These are phyloP conservation scores for Tuber borchii DNA, from an alignment of 495 filamentous ascomycete genomes.

Conservation along the genomic window DNA sequence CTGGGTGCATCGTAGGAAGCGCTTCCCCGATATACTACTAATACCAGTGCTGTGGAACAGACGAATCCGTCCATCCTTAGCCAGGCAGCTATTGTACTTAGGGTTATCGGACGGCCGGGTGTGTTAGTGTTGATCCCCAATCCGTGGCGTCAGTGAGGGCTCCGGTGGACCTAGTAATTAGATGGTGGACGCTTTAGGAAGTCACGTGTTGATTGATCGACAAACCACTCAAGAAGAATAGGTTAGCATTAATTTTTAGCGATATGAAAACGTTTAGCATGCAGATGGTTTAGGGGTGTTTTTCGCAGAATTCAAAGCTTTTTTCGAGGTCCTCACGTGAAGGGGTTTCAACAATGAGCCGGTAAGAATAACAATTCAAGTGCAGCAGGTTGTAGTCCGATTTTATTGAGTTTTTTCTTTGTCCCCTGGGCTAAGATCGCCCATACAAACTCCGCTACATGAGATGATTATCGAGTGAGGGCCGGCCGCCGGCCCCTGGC, in stretches of 20 bases:
- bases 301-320: neutral
- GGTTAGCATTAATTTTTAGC: neutral
- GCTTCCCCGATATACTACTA: neutral
- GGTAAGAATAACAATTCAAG: neutral
- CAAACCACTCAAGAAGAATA: neutral
- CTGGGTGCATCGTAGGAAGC: neutral
- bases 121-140: neutral
- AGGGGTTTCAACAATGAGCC: neutral
- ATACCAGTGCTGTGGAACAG: neutral
- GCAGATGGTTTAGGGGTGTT: neutral
- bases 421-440: neutral
- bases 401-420: neutral
- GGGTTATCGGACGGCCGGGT: neutral
- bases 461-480: neutral
- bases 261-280: neutral
- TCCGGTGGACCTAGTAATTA: neutral
- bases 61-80: neutral
- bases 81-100: neutral
- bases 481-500: neutral
- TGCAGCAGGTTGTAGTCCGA: neutral
- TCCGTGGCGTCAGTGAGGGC: neutral
- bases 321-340: neutral
- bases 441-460: neutral
- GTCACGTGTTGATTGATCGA: neutral
- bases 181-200: neutral